phyloP scores from a whole-genome alignment of 257 asterid genomes.

The Ligustrum vulgare region DNA sequence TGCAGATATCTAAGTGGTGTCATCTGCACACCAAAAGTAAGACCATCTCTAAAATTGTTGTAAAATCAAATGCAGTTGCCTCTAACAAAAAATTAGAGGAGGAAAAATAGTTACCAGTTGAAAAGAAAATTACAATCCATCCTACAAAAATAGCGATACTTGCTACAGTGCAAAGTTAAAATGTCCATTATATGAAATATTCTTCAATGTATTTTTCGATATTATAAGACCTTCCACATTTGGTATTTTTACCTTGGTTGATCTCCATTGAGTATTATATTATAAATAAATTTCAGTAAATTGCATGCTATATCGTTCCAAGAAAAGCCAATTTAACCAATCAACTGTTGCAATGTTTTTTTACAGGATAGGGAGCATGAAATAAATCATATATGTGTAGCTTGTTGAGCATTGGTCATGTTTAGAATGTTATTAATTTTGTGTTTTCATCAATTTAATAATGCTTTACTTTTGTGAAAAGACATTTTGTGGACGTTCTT shows the following conservation, averaged over 20 bases:
- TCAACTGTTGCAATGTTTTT: not conserved
- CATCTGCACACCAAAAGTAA: not conserved
- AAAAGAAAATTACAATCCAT: not conserved
- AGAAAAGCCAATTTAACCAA: not conserved
- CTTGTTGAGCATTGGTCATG: constrained; percentile 9
- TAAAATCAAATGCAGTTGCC: not conserved
- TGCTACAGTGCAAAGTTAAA: not conserved
- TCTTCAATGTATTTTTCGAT: not conserved
- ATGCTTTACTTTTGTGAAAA: constrained; percentile 12
- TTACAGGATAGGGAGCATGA: not conserved
- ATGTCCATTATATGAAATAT: not conserved
- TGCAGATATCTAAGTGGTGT: constrained; percentile 2
- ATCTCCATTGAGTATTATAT: not conserved
- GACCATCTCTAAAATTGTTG: not conserved
- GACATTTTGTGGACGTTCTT: not conserved
- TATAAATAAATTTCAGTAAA: not conserved
- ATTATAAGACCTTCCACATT: not conserved
- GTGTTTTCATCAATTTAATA: constrained; percentile 2
- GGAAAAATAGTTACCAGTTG: not conserved
- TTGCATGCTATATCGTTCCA: not conserved
- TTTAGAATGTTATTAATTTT: not conserved
- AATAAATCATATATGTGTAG: not conserved
- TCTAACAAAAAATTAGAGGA: not conserved
- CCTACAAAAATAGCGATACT: not conserved
- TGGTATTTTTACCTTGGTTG: not conserved